These are phyloP conservation scores for Mollisiaceae sp. DNA, from an alignment of 2,329 filamentous ascomycete species.

Conservation along the genomic window DNA sequence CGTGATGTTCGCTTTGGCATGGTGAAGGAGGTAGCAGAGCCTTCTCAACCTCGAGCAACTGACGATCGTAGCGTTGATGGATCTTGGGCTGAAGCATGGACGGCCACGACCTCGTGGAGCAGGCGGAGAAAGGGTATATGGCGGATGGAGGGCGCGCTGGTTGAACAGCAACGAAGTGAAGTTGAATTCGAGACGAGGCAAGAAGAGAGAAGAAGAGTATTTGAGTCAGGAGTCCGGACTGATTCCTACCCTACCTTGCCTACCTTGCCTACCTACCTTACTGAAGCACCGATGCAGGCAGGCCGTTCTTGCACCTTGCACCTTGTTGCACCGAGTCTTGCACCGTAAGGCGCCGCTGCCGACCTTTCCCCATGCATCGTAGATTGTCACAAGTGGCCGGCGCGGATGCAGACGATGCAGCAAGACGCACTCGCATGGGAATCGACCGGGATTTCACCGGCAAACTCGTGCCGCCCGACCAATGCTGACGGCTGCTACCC, in stretches of 20 bases:
- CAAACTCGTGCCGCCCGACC: conserved; percentile 13
- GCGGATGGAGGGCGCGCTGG: neutral
- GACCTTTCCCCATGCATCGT: neutral
- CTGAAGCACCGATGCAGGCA: too few species aligned
- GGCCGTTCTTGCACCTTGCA: too few species aligned
- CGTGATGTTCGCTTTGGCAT: conserved; percentile 40
- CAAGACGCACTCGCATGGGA: neutral
- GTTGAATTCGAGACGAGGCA: conserved; percentile 2
- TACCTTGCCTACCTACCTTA: neutral
- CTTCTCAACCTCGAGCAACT: conserved; percentile 26
- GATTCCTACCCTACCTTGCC: neutral
- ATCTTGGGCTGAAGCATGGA: conserved; percentile 27
- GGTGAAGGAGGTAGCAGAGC: conserved; percentile 22
- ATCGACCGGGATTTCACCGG: conserved; percentile 7
- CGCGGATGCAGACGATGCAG: conserved; percentile 15
- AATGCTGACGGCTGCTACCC: conserved; percentile 15
- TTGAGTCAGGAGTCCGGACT: conserved; percentile 10
- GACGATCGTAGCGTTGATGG: conserved; percentile 21
- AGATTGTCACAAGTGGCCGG: neutral
- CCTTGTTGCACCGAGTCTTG: neutral
- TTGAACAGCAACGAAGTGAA: neutral
- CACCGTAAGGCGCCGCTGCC: neutral
- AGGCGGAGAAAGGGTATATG: neutral
- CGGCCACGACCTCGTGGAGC: conserved; percentile 16
- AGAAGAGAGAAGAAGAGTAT: conserved; percentile 10